phyloP scores from a whole-genome alignment of 192 early-diverging fungal species.

The Backusella luteola region DNA sequence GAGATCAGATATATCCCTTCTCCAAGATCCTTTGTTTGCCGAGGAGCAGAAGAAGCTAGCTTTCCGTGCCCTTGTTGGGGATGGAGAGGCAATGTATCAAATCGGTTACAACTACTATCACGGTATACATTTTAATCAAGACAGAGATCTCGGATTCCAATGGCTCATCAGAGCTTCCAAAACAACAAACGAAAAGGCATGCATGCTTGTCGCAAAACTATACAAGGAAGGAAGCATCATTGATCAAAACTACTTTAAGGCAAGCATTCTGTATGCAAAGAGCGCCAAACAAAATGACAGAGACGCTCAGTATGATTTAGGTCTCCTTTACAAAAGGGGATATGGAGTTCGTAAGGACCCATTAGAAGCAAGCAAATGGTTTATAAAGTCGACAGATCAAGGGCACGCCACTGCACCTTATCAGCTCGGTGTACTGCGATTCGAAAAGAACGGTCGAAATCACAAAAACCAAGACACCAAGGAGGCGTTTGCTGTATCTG shows the following conservation, averaged over 20 bases:
- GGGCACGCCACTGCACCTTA: background rate
- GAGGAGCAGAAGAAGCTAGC: background rate
- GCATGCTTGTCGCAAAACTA: background rate
- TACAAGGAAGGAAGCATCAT: background rate
- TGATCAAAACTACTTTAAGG: background rate
- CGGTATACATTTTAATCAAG: background rate
- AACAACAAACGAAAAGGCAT: background rate
- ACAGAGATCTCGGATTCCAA: background rate
- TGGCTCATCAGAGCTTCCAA: background rate
- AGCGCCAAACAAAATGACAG: slow-evolving; percentile 20
- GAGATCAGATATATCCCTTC: background rate
- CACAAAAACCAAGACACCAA: background rate
- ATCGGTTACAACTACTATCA: background rate
- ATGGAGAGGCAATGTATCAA: background rate
- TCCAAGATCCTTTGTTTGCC: background rate
- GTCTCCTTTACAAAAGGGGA: background rate
- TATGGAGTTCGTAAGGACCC: background rate
- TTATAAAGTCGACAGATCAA: background rate
- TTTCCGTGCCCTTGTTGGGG: background rate
- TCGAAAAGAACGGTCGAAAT: too few relatives aligned
- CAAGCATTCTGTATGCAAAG: slow-evolving; percentile 29
- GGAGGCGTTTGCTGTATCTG: background rate
- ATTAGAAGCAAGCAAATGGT: background rate
- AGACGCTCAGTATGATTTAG: slow-evolving; percentile 18
- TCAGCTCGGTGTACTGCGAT: background rate